These are phyloP conservation scores for Nigrograna mackinnonii DNA, from an alignment of 2,329 filamentous ascomycete genomes.

Conservation along the genomic window DNA sequence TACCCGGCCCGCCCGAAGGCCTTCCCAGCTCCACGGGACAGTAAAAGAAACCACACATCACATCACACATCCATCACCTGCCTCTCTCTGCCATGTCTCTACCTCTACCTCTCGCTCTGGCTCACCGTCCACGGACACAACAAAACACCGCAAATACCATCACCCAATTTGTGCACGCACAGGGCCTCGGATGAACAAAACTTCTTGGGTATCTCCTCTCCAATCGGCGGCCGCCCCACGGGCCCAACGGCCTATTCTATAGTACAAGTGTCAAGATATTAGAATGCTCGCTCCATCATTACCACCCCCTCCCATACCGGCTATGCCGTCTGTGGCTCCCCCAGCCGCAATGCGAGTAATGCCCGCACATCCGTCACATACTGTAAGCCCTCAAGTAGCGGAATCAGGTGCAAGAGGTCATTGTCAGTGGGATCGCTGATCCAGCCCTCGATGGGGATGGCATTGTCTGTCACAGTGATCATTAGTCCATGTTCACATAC, in stretches of 20 bases:
- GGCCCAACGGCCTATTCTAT: conserved; percentile 30
- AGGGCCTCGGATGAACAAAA: conserved; percentile 16
- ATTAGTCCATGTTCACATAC: no score
- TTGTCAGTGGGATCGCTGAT: conserved; percentile 98
- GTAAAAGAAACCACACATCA: conserved; percentile 21
- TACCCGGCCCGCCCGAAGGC: conserved; percentile 14
- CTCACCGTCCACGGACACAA: no score
- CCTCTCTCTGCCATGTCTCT: no score
- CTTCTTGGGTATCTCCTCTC: conserved; percentile 39
- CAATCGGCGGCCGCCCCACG: conserved; percentile 24
- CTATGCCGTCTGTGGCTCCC: conserved; percentile 59
- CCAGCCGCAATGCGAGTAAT: conserved; percentile 82
- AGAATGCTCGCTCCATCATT: conserved; percentile 21
- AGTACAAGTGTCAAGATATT: conserved; percentile 36
- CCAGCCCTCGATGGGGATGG: conserved; percentile 98
- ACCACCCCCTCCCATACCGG: conserved; percentile 7
- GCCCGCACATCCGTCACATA: conserved; percentile 96
- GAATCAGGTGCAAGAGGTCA: conserved; percentile 89
- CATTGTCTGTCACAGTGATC: conserved; percentile 94
- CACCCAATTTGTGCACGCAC: conserved; percentile 14
- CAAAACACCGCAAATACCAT: no score
- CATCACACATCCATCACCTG: neutral
- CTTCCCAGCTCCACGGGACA: conserved; percentile 11
- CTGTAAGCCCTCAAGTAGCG: conserved; percentile 89
- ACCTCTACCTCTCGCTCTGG: no score